Evolutionary conservation across 352 stramenopile species (phyloP), one percentile per base, ranked within the genome.

Genomic region (Hyaloperonospora brassicae): DNA sequence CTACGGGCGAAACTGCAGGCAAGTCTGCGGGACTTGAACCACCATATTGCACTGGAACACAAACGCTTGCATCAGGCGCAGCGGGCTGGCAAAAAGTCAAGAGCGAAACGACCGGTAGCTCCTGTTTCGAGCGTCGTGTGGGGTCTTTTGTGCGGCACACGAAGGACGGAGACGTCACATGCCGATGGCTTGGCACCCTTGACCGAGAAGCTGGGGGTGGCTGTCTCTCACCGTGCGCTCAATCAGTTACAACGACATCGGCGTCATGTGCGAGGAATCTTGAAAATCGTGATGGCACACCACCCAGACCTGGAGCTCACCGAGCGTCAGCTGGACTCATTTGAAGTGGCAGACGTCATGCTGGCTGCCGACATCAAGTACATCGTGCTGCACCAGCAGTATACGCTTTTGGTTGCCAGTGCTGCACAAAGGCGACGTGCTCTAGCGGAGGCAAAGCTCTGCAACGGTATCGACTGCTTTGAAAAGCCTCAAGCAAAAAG

Each of bases 241-340:
- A 93, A 93, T 50, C 83, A 91, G 46, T 62, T 93, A 31, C 75
- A 86, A 39, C 79, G 83, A n/a, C 79, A 91, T 46, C 75, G 79
- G 2, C 79, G 81, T 0, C 80, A 93, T 43, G 70, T 91, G 25
- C 59, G 71, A 39, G 75, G 83, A 5, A 86, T 93, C 45, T 70
- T 91, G 27, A 73, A 93, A 66, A 90, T 91, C 34, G 76, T 91
- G 47, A 84, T 66, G 10, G 82, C 71, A 43, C 83, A 91, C 49
- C 88, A 89, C 48, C 78, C 79, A 1, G 83, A 93, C 47, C 52
- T 91, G 36, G 66, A 82, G 51, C 74, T 93, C 24, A 90, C 83
- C 1, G 79, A 89, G 52, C 75, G 83, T 45, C 80, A 93, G 49
- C 68, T 93, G 5, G 80, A 90, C 54, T 88, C 83, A 50, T 89